Evolutionary conservation across 768 basidiomycete genomes (phyloP), one percentile per base, ranked within the genome.

Genomic region (Termitomyces sp.): DNA sequence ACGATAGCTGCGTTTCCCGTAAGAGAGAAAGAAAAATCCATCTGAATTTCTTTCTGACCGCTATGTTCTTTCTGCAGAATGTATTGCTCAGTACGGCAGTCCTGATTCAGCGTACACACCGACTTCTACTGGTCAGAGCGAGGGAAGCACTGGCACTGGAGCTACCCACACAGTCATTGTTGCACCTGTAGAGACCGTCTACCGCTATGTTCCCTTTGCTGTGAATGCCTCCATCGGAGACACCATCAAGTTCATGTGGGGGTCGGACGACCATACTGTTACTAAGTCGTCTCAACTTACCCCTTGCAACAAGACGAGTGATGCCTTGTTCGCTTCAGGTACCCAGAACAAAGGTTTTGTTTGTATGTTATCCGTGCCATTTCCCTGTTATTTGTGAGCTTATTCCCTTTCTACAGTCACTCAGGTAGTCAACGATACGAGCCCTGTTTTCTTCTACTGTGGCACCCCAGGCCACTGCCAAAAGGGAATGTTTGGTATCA

Each of bases 401-500:
- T 9, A 65, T 64, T 71, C 10, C 31, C 9, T 69, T 57, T 47
- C 74, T 65, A 40, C 54, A 85, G 85, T 90, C 81, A 82, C 81
- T 50, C 84, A 88, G 74, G 80, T 83, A 59, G 83, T 92, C 72
- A 91, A 91, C 73, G 81, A 84, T 73, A 91, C 89, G 56, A 79
- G 84, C 68, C 81, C 89, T n/a, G 79, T 79, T 58, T 91, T 81
- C 83, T 91, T 79, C 84, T 88, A 86, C 79, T 93, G 91, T 73
- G 85, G 76, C 63, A 83, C 84, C 51, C 84, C 87, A 48, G 74
- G 67, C 59, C 91, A 94, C 72, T 93, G 92, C 71, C 72, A 84
- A 70, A 86, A 89, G 81, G 92, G 91, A 67, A 93, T 93, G 90
- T 93, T 91, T 71, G 90, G 89, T 75, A 82, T 89, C 75, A 86